These are phyloP conservation scores for Ballota nigra DNA, from an alignment of 257 asterid species.

Conservation along the genomic window DNA sequence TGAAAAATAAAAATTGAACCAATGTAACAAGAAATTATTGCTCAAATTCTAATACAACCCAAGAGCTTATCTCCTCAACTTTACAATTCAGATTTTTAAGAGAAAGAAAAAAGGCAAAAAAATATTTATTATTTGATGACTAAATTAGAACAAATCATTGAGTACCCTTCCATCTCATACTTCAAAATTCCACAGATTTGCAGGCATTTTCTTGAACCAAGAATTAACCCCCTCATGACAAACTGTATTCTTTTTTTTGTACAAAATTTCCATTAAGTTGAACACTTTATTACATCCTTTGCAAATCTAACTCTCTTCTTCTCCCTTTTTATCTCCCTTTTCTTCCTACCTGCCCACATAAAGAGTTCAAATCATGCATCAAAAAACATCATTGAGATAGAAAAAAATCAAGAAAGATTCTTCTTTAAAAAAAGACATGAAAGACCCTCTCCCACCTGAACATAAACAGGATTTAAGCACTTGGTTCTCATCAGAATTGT, in stretches of 20 bases:
- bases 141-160: background rate
- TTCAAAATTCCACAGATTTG: background rate
- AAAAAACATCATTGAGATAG: background rate
- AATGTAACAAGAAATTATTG: too few species aligned
- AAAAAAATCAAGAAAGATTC: background rate
- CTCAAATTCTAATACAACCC: too few species aligned
- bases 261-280: conserved; percentile 3
- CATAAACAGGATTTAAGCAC: conserved; percentile 45
- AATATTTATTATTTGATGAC: background rate
- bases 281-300: conserved; percentile 45
- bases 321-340: background rate
- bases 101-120: background rate
- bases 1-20: too few species aligned
- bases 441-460: conserved; percentile 28
- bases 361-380: background rate
- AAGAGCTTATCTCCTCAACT: too few species aligned
- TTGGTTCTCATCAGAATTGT: background rate
- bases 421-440: background rate
- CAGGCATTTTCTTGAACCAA: conserved; percentile 28
- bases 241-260: conserved; percentile 10
- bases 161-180: background rate
- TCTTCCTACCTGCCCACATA: conserved; percentile 33
- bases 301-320: conserved; percentile 55
- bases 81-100: too few species aligned
- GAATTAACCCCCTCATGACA: background rate